These are phyloP conservation scores for Claviceps pazoutovae DNA, from an alignment of 2,329 filamentous ascomycete genomes.

Conservation along the genomic window DNA sequence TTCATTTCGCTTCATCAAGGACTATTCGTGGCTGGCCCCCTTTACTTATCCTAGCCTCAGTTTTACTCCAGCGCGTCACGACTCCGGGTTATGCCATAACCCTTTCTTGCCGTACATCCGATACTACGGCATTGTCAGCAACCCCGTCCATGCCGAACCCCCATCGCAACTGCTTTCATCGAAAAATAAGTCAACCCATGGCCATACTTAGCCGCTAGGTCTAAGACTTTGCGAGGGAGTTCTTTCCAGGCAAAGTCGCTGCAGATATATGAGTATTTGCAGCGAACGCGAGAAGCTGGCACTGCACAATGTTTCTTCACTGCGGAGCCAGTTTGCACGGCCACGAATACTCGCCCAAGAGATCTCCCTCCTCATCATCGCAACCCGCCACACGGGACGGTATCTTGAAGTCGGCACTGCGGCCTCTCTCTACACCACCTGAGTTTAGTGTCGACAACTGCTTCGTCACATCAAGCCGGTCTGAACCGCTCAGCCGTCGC, in stretches of 20 bases:
- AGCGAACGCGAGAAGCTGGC: not conserved
- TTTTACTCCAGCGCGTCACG: not conserved
- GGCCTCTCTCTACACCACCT: conserved; percentile 18
- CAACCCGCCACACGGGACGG: conserved; percentile 23
- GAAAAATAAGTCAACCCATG: not conserved
- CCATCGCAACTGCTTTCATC: not conserved
- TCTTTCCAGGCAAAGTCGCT: not conserved
- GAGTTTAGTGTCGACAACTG: conserved; percentile 9
- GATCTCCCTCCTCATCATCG: conserved; percentile 14
- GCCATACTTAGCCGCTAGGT: not conserved
- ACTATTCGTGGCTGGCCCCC: not conserved
- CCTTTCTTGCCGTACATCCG: not conserved
- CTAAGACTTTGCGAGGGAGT: not conserved
- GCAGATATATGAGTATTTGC: not conserved
- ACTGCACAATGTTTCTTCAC: conserved; percentile 39
- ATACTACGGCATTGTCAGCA: not conserved
- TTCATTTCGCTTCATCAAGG: not conserved
- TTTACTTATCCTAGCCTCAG: not conserved
- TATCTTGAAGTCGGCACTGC: conserved; percentile 28
- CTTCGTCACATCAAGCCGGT: not conserved
- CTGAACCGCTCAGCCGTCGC: not conserved
- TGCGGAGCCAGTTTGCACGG: conserved; percentile 45
- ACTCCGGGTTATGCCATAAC: too few species aligned
- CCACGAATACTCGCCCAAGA: conserved; percentile 39
- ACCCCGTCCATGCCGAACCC: not conserved